phyloP scores from a whole-genome alignment of 306 rosid genomes.

The Trifolium pratense region DNA sequence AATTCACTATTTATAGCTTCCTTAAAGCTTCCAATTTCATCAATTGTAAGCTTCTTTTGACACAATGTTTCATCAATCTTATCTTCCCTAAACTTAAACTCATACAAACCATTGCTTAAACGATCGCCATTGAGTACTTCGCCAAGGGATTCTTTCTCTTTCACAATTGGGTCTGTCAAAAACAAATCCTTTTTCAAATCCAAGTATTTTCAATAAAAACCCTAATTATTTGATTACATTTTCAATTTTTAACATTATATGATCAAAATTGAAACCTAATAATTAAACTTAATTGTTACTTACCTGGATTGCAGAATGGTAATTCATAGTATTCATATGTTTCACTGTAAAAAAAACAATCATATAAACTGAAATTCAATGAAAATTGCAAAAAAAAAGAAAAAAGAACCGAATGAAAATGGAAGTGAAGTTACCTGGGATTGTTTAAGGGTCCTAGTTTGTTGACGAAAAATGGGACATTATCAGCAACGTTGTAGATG shows the following conservation, averaged over 20 bases:
- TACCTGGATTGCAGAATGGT: slow-evolving; percentile 90
- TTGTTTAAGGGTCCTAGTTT: slow-evolving; percentile 84
- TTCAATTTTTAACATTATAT: slow-evolving; percentile 28
- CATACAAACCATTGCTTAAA: slow-evolving; percentile 62
- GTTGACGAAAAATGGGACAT: slow-evolving; percentile 70
- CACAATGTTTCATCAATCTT: slow-evolving; percentile 58
- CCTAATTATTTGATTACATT: slow-evolving; percentile 1
- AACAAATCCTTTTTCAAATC: slow-evolving; percentile 40
- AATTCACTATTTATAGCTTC: slow-evolving; percentile 66
- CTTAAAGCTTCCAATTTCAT: slow-evolving; percentile 64
- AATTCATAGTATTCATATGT: slow-evolving; percentile 80
- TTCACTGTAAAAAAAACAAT: slow-evolving; percentile 61
- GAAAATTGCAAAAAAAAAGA: too few species aligned
- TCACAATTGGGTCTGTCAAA: slow-evolving; percentile 69
- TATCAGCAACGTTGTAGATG: slow-evolving; percentile 65
- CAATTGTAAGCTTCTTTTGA: slow-evolving; percentile 59
- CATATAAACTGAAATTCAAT: slow-evolving; percentile 23
- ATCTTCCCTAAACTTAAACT: slow-evolving; percentile 63
- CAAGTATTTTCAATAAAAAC: slow-evolving; percentile 29
- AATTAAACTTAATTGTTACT: slow-evolving; percentile 44
- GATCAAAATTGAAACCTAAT: slow-evolving; percentile 25
- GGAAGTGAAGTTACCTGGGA: slow-evolving; percentile 64
- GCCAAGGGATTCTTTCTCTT: slow-evolving; percentile 81
- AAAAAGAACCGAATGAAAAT: neutral
- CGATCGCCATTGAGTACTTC: slow-evolving; percentile 89